Percentiles rank a stretch among this genome's conserved stretches.
phyloP scores from a whole-genome alignment of 768 basidiomycete genomes.

The Tulasnella sp. region DNA sequence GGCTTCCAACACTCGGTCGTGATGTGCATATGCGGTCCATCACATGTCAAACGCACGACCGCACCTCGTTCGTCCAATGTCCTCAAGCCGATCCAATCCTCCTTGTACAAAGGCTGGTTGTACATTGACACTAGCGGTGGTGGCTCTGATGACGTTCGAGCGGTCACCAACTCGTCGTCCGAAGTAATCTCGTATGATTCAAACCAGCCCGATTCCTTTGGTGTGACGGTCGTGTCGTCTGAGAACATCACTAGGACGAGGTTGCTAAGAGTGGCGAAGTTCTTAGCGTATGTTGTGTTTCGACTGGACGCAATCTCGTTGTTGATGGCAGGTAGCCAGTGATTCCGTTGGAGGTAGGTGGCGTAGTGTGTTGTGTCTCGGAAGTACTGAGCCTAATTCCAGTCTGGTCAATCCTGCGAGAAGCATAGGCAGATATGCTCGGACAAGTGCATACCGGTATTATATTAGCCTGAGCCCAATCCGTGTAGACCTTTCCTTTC shows the following conservation, averaged over 20 bases:
- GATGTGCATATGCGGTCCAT: constrained; percentile 69
- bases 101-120: constrained; percentile 55
- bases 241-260: constrained; percentile 67
- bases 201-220: constrained; percentile 82
- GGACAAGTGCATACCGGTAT: constrained; percentile 45
- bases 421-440: background rate
- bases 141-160: background rate
- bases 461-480: constrained; percentile 68
- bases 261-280: constrained; percentile 50
- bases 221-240: constrained; percentile 65
- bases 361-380: constrained; percentile 57
- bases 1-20: constrained; percentile 46
- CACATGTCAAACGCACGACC: constrained; percentile 51
- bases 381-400: constrained; percentile 68
- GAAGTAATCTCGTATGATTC: constrained; percentile 48
- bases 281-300: constrained; percentile 50
- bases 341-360: constrained; percentile 47
- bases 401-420: background rate
- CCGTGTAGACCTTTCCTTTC: constrained; percentile 53
- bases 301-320: constrained; percentile 51
- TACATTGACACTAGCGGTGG: constrained; percentile 56
- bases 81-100: constrained; percentile 76
- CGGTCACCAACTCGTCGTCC: constrained; percentile 26
- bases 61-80: constrained; percentile 54
- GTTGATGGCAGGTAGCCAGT: constrained; percentile 67